Conservation (phyloP, 2,329 filamentous ascomycete genomes). For the Ascochyta clinopodiicola region DNA sequence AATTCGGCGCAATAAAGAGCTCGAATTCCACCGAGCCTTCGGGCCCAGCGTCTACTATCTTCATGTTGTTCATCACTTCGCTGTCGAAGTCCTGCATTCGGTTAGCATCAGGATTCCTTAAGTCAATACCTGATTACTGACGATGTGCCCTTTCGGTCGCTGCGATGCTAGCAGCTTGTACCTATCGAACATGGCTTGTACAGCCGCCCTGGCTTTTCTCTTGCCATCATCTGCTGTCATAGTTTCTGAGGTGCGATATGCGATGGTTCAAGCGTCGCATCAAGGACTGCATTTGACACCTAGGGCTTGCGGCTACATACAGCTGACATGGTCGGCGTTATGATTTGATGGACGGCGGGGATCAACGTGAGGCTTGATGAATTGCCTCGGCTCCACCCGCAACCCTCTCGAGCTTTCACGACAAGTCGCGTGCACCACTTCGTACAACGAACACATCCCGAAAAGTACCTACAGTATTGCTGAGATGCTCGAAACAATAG, state of each 20-base stretch:
- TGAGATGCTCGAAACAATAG: constrained; percentile 17
- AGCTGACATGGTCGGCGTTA: constrained; percentile 9
- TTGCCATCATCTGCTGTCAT: constrained; percentile 38
- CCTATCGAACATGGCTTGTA: constrained; percentile 47
- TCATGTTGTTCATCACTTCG: constrained; percentile 47
- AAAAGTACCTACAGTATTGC: background rate
- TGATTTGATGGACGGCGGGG: constrained; percentile 11
- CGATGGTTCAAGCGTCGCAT: background rate
- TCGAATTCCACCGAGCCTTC: constrained; percentile 47
- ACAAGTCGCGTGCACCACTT: constrained; percentile 16
- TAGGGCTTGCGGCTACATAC: constrained; percentile 7
- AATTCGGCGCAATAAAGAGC: constrained; percentile 42
- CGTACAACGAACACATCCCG: background rate
- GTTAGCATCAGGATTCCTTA: background rate
- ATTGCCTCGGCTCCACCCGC: constrained; percentile 23
- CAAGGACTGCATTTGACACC: constrained; percentile 7
- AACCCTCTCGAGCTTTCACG: background rate
- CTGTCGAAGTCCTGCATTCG: constrained; percentile 44
- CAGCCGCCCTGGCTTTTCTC: constrained; percentile 45
- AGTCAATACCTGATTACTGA: constrained; percentile 17
- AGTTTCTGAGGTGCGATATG: constrained; percentile 1
- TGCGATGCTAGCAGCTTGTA: constrained; percentile 43
- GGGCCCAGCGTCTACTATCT: constrained; percentile 45
- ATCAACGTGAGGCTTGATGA: constrained; percentile 12
- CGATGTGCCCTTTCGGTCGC: constrained; percentile 42